phyloP scores from a whole-genome alignment of 139 green algal genomes.

The Micromonas pusilla region DNA sequence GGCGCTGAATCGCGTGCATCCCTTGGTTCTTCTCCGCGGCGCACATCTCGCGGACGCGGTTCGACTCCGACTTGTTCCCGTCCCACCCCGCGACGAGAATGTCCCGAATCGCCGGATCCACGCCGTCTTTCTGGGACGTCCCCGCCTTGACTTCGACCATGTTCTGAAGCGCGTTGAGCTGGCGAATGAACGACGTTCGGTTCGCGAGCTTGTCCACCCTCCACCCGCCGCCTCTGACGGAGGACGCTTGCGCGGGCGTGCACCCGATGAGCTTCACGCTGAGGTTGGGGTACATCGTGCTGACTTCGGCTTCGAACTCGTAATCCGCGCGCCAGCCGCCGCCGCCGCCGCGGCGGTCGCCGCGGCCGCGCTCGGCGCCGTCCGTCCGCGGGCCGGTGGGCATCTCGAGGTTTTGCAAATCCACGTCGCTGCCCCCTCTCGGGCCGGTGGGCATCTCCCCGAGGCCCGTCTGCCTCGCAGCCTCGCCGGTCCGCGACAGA shows the following conservation, averaged over 20 bases:
- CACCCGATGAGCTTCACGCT: neutral
- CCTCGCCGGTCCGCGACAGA: neutral
- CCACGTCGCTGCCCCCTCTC: neutral
- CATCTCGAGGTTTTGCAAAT: neutral
- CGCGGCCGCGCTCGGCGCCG: too few species aligned
- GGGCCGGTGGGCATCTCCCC: neutral
- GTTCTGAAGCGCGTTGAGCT: constrained; percentile 10
- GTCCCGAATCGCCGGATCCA: constrained; percentile 1
- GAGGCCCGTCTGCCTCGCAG: neutral
- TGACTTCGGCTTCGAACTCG: constrained; percentile 15
- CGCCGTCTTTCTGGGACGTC: neutral
- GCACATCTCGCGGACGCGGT: constrained; percentile 8
- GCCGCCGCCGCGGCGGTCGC: neutral
- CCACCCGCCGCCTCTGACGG: neutral
- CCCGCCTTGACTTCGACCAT: constrained; percentile 3
- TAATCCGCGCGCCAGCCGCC: neutral
- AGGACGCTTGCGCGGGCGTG: neutral
- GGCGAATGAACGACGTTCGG: constrained; percentile 10
- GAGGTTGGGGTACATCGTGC: neutral
- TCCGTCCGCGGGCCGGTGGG: neutral
- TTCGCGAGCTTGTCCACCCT: constrained; percentile 14
- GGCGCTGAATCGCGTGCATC: neutral
- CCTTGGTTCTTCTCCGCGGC: neutral
- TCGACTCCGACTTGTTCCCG: neutral
- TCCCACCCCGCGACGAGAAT: constrained; percentile 16